A percentile compares a stretch with the other conserved stretches of the same genome.
Evolutionary conservation across 225 moss, liverwort and hornwort species (phyloP).

Genomic region (Pseudoscleropodium purum): DNA sequence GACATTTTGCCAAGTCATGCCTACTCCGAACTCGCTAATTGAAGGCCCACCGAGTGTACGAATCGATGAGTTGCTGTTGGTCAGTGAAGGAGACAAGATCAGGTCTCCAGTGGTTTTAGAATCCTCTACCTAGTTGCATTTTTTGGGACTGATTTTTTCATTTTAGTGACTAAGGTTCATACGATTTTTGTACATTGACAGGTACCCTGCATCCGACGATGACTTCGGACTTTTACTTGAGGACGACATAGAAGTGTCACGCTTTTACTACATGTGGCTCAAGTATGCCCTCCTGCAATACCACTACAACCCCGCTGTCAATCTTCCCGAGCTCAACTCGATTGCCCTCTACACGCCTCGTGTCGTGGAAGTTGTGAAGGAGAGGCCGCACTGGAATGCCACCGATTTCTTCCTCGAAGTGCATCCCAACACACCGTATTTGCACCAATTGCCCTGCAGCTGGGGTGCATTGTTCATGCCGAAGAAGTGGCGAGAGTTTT

Average conservation of each 20-base stretch:
- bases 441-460: constrained; percentile 92
- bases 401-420: constrained; percentile 58
- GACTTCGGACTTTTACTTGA: constrained; percentile 45
- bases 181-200: not conserved
- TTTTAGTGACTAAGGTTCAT: not conserved
- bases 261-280: constrained; percentile 50
- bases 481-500: constrained; percentile 83
- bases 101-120: not conserved
- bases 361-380: constrained; percentile 85
- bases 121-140: not conserved
- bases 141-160: not conserved
- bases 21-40: not conserved
- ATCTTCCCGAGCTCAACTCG: constrained; percentile 43
- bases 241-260: constrained; percentile 53
- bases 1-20: not conserved
- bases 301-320: constrained; percentile 27
- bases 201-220: constrained; percentile 44
- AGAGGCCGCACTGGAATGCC: constrained; percentile 80
- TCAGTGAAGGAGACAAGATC: not conserved
- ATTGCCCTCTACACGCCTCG: constrained; percentile 83
- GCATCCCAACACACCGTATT: constrained; percentile 73
- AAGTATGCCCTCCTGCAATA: constrained; percentile 45
- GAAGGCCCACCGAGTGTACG: not conserved
- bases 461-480: constrained; percentile 97
- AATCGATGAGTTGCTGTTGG: not conserved